A percentile compares a stretch with the other conserved stretches of the same genome.
Conservation (phyloP, 2,329 filamentous ascomycete genomes). For the Claviceps sp. region DNA sequence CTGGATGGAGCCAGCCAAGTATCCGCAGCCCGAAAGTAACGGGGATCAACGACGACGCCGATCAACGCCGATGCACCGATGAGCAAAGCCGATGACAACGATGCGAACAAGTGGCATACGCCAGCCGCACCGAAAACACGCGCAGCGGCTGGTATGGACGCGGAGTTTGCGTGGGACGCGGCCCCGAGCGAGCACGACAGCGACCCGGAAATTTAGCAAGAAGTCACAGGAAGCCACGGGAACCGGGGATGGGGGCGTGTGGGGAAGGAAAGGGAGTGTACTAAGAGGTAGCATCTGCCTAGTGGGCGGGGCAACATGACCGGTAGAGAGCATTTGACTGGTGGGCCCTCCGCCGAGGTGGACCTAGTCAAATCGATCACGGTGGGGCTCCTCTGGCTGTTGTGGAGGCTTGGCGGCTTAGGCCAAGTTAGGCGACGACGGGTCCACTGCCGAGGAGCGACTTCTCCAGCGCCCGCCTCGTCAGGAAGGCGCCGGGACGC, state of each 20-base stretch:
- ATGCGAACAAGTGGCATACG: too few relatives aligned
- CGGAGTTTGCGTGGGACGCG: slow-evolving; percentile 20
- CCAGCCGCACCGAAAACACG: too few relatives aligned
- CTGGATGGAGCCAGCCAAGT: slow-evolving; percentile 7
- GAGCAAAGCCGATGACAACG: slow-evolving; percentile 8
- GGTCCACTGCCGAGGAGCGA: too few relatives aligned
- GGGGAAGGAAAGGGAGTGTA: not conserved
- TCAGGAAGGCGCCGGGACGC: not conserved
- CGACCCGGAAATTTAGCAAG: slow-evolving; percentile 4
- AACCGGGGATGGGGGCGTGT: slow-evolving; percentile 6
- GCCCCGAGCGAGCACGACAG: slow-evolving; percentile 16
- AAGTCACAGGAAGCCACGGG: too few relatives aligned
- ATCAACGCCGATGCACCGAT: slow-evolving; percentile 7
- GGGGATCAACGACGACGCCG: slow-evolving; percentile 8
- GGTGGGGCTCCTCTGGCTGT: not conserved
- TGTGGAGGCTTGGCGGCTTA: too few relatives aligned
- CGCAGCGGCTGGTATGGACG: not conserved
- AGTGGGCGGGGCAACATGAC: too few relatives aligned
- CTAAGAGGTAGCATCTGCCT: too few relatives aligned
- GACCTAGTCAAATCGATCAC: not conserved
- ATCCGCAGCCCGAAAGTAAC: not conserved
- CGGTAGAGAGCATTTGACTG: too few relatives aligned
- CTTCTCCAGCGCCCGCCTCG: too few relatives aligned
- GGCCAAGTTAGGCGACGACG: too few relatives aligned
- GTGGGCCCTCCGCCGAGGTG: not conserved